These are phyloP conservation scores for Drechslerella coelobrocha DNA, from an alignment of 2,329 filamentous ascomycete genomes.

Conservation along the genomic window DNA sequence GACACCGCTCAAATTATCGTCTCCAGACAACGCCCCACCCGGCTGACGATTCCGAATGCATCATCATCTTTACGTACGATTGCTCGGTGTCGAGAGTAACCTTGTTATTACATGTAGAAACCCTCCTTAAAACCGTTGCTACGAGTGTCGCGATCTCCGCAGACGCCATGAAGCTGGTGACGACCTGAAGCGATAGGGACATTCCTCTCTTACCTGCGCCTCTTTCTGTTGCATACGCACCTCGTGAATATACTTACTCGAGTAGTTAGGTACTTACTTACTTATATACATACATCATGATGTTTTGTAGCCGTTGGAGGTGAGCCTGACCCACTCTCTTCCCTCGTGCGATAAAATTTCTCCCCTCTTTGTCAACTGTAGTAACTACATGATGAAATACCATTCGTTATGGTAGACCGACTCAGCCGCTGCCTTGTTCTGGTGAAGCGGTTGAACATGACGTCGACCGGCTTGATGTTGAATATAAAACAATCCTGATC, in stretches of 20 bases:
- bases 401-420: conserved; percentile 50
- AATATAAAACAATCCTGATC: neutral
- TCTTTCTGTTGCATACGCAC: neutral
- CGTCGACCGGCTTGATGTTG: conserved; percentile 18
- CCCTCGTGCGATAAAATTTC: too few relatives aligned
- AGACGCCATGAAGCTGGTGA: conserved; percentile 71
- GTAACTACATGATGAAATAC: conserved; percentile 31
- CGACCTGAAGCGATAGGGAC: conserved; percentile 64
- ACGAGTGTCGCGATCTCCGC: conserved; percentile 67
- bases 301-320: too few relatives aligned
- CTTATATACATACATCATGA: neutral
- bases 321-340: too few relatives aligned
- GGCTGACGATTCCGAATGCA: conserved; percentile 70
- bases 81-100: conserved; percentile 71
- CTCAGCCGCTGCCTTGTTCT: conserved; percentile 23
- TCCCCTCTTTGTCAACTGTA: too few relatives aligned
- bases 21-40: conserved; percentile 67
- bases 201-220: neutral
- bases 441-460: conserved; percentile 34
- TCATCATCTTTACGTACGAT: neutral
- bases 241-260: neutral
- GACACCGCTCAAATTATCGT: conserved; percentile 57
- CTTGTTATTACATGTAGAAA: conserved; percentile 55
- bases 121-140: conserved; percentile 81
- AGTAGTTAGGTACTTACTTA: neutral